phyloP scores from a whole-genome alignment of 2,329 filamentous ascomycete genomes.

The Verticillium alfalfae region DNA sequence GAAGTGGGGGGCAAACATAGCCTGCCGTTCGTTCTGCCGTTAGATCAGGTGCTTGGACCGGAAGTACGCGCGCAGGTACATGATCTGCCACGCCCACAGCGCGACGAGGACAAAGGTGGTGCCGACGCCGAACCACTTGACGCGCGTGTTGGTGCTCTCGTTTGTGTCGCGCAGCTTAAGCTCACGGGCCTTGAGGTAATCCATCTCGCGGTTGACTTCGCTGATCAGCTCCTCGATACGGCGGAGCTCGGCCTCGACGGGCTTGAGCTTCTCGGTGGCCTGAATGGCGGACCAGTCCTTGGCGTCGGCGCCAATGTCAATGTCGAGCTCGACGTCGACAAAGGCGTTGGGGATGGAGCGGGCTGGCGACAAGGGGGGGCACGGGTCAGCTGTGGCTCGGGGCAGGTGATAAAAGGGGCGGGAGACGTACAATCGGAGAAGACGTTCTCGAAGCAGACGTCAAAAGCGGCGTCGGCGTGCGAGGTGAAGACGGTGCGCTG shows the following conservation, averaged over 20 bases:
- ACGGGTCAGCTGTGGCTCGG: constrained; percentile 8
- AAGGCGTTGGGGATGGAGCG: constrained; percentile 39
- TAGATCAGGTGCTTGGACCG: constrained; percentile 39
- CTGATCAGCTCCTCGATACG: constrained; percentile 85
- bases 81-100: constrained; percentile 92
- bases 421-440: constrained; percentile 59
- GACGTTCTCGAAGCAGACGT: constrained; percentile 92
- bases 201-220: constrained; percentile 92
- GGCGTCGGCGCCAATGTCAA: constrained; percentile 93
- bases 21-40: too few relatives aligned
- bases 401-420: background rate
- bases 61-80: constrained; percentile 97
- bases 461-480: constrained; percentile 85
- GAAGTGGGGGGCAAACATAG: too few relatives aligned
- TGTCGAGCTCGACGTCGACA: constrained; percentile 82
- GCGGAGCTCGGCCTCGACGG: constrained; percentile 88
- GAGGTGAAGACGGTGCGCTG: constrained; percentile 91
- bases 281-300: constrained; percentile 98
- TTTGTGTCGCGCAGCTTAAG: constrained; percentile 97
- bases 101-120: constrained; percentile 88
- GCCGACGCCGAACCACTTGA: constrained; percentile 96
- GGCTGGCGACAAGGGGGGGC: constrained; percentile 14
- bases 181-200: constrained; percentile 84
- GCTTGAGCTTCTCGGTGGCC: constrained; percentile 95
- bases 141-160: constrained; percentile 97